Base-by-base conservation (phyloP, 352 stramenopile species). In the Bremia lactucae region DNA sequence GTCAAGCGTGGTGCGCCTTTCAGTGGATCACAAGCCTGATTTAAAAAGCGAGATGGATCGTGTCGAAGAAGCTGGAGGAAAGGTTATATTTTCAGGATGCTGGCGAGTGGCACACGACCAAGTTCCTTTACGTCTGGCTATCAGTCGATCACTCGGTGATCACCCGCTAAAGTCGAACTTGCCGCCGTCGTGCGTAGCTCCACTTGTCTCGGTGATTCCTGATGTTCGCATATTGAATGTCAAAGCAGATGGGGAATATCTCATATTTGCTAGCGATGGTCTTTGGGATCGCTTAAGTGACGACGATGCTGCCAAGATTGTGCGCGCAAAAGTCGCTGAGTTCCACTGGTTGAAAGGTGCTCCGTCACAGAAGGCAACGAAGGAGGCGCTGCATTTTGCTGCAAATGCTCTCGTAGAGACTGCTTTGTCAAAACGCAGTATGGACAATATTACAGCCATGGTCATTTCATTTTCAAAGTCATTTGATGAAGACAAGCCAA, bases 381-480 rank as follows among this genome's bases (percentile, higher is more conserved):
- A 71, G n/a, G 68, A 82, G 36, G 53, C 68, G 24, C 53, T 84
- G 45, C 60, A 69, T 31, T 72, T 66, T 29, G 68, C 77, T 5
- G 77, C 77, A 1, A 67, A 70, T 19, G 72, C 72, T 29, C 61
- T 90, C 4, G 66, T 90, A 15, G 72, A 90, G 45, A 50, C 64
- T 18, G 77, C 77, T 14, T 47, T 90, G 21, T 39, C 62, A 19
- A 82, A 83, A 49, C 63, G 69, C 46, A 84, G 65, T 46, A 85
- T 82, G 65, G 77, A 90, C 59, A 90, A 90, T 52, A 82, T 90
- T 52, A 87, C 77, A 14, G 71, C 68, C 28, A 83, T 86, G 62
- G 69, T 90, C 35, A 68, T 87, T 20, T 77, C 64, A 18, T 81
- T 72, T 45, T 55, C 62, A 2, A 36, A 60, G 29, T 22, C 56